phyloP scores from a whole-genome alignment of 139 green algal genomes.

The Micromonas commoda region DNA sequence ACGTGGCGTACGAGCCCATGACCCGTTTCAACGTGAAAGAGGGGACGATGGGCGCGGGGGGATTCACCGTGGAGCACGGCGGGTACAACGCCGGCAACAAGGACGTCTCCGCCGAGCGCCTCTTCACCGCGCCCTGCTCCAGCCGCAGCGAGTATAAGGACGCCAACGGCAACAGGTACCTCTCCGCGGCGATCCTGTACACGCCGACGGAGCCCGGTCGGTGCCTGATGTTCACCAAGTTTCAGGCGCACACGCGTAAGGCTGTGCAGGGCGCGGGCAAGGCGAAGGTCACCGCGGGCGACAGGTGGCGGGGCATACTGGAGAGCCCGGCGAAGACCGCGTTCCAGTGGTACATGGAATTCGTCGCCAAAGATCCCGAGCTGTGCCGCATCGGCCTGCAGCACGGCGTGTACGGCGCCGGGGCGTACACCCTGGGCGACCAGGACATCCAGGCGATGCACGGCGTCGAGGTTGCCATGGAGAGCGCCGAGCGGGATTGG shows the following conservation, averaged over 20 bases:
- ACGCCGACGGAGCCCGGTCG: conserved; percentile 18
- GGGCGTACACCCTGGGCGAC: conserved; percentile 24
- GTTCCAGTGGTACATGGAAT: conserved; percentile 15
- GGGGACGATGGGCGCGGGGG: not conserved
- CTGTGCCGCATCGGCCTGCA: not conserved
- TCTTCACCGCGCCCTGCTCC: conserved; percentile 29
- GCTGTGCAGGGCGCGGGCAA: conserved; percentile 19
- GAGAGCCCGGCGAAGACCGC: not conserved
- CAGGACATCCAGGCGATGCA: conserved; percentile 29
- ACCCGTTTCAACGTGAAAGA: conserved; percentile 6
- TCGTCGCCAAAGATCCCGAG: not conserved
- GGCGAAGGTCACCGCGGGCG: not conserved
- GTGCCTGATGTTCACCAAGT: conserved; percentile 27
- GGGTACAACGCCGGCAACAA: conserved; percentile 21
- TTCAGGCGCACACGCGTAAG: not conserved
- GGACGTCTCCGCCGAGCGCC: not conserved
- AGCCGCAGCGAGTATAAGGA: conserved; percentile 12
- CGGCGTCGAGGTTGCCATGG: conserved; percentile 23
- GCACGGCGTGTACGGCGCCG: conserved; percentile 1
- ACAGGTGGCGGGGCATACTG: not conserved
- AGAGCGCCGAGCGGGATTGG: not conserved
- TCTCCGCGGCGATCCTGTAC: conserved; percentile 25
- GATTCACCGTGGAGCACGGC: conserved; percentile 28
- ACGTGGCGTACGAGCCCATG: conserved; percentile 20
- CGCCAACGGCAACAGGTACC: conserved; percentile 8